A percentile compares a stretch with the other conserved stretches of the same genome.
Evolutionary conservation across 1,284 basidiomycete genomes (phyloP).

Genomic region (Ganoderma sp.): DNA sequence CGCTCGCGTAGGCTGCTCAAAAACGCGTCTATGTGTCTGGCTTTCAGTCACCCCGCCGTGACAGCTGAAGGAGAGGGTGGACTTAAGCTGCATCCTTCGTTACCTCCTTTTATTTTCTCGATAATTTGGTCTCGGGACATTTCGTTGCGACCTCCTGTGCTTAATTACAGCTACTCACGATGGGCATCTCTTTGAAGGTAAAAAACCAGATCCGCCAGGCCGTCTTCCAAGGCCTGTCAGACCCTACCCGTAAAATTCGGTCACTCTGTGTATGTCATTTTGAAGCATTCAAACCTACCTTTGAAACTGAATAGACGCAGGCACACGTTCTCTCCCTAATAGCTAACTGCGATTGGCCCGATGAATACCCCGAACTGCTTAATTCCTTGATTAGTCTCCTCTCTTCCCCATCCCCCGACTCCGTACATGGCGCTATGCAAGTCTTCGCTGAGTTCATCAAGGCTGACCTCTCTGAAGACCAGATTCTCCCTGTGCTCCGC

Average conservation of each 20-base stretch:
- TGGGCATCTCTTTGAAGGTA: constrained; percentile 51
- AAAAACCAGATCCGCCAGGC: constrained; percentile 79
- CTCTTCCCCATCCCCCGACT: constrained; percentile 69
- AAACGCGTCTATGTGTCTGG: too few relatives aligned
- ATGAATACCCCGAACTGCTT: constrained; percentile 88
- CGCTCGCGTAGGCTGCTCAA: too few relatives aligned
- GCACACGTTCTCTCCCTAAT: constrained; percentile 85
- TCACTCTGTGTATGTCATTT: constrained; percentile 69
- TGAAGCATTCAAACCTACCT: not conserved
- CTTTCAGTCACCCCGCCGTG: too few relatives aligned
- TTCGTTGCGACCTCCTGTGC: not conserved
- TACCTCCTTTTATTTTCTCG: not conserved
- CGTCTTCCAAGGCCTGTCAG: constrained; percentile 84
- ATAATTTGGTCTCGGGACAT: not conserved
- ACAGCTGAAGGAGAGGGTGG: too few relatives aligned
- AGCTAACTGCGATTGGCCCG: constrained; percentile 92
- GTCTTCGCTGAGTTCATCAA: constrained; percentile 92
- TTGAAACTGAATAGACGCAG: constrained; percentile 45
- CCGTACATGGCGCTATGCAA: constrained; percentile 94
- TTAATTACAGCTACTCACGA: not conserved
- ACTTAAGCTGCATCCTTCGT: not conserved
- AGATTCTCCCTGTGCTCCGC: constrained; percentile 85
- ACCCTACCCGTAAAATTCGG: constrained; percentile 83
- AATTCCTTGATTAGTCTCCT: constrained; percentile 75
- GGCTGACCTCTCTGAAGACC: constrained; percentile 90